Percentiles rank a stretch among this genome's conserved stretches.
Conservation (phyloP, 2,329 filamentous ascomycete genomes). For the Xylaria hypoxylon region DNA sequence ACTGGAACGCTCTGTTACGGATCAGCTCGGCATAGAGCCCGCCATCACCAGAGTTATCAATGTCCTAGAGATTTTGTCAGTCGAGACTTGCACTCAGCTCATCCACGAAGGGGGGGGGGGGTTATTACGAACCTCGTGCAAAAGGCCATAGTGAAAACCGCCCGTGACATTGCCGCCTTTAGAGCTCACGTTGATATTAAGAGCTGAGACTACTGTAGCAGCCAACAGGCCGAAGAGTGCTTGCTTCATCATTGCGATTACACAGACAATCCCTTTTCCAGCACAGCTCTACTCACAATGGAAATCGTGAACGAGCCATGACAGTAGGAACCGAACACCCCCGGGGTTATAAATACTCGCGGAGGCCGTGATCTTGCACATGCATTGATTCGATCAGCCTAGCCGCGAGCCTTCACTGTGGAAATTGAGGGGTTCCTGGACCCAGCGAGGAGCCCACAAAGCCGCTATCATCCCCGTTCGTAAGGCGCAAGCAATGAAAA, state of each 20-base stretch:
- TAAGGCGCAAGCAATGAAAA: slow-evolving; percentile 23
- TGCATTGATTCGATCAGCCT: slow-evolving; percentile 1
- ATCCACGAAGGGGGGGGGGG: neutral
- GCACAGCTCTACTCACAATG: neutral
- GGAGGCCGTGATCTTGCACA: neutral
- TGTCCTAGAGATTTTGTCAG: slow-evolving; percentile 60
- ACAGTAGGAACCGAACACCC: neutral
- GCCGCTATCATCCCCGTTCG: neutral
- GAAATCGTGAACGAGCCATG: neutral
- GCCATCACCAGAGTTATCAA: slow-evolving; percentile 77
- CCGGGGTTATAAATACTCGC: slow-evolving; percentile 24
- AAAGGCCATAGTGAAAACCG: slow-evolving; percentile 59
- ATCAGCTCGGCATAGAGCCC: slow-evolving; percentile 79
- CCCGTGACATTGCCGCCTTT: slow-evolving; percentile 58
- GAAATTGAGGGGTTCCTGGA: neutral
- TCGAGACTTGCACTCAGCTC: neutral
- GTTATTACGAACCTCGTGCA: slow-evolving; percentile 55
- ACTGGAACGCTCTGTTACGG: slow-evolving; percentile 77
- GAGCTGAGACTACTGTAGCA: slow-evolving; percentile 45
- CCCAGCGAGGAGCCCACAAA: neutral
- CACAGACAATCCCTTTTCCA: slow-evolving; percentile 14
- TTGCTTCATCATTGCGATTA: slow-evolving; percentile 41
- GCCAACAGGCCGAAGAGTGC: slow-evolving; percentile 40
- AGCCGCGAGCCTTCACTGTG: slow-evolving; percentile 1
- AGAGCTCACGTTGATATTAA: slow-evolving; percentile 54